Base-by-base conservation (phyloP, 1,139 yeast species). In the Tardiomyces depauwii region DNA sequence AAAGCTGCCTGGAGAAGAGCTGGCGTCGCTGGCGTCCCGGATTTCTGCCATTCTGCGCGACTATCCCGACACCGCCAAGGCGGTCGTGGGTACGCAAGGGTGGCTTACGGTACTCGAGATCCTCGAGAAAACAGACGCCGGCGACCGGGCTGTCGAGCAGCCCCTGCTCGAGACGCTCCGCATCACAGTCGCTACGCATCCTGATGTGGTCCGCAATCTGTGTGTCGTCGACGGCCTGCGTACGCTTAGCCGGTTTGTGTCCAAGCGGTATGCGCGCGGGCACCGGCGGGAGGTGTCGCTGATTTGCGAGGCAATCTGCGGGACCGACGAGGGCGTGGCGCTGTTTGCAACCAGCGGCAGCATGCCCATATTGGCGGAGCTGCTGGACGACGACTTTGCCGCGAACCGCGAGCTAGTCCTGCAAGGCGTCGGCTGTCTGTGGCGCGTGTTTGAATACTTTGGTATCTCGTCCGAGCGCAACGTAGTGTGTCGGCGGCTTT, bases 161-260 rank as follows among this genome's bases (percentile, higher is more conserved):
- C 67, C 68, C 42, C 59, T 72, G 4, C 59, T 77, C 16, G 64
- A 72, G 10, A 65, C 72, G 2, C 59, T 77, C 41, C 72, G 71
- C 49, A 48, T 58, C 40, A 58, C 76, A 1, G 69, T 76, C 47
- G 69, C 61, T 28, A 57, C 56, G 14, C 64, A 68, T 51, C 49
- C 59, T 2, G 61, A 62, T 10, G 70, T 68, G 39, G 66, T 75
- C 51, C 80, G 76, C 49, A 75, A 69, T 54, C 74, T 76, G 49
- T 73, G 80, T 50, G 61, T 75, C 33, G 61, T 77, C 42, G 83
- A 83, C 2, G 84, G 84, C 0, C 71, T 79, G 18, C 78, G 82
- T 0, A 58, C 70, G 18, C 61, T 78, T 1, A 68, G 76, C 0
- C 70, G 69, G 45, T 71, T 76, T 50, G 60, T 74, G 13, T 64